These are phyloP conservation scores for Rhodomyrtus psidioides DNA, from an alignment of 441 rosid genomes.

Conservation along the genomic window DNA sequence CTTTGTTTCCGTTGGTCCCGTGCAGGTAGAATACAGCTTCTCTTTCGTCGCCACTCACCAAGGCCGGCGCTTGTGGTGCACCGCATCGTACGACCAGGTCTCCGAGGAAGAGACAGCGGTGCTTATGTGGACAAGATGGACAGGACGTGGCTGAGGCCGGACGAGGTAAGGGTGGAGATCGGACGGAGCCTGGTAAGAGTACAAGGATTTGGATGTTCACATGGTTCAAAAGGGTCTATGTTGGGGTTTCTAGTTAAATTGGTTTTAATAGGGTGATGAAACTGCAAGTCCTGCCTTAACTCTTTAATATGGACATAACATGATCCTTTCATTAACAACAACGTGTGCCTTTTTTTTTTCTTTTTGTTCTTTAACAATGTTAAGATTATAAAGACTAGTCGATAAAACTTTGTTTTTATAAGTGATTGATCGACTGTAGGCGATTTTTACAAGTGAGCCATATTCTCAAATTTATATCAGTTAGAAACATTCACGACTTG, in stretches of 20 bases:
- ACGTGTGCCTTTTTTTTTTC: too few species aligned
- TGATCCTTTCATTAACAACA: neutral
- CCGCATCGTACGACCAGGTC: too few species aligned
- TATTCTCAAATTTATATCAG: neutral
- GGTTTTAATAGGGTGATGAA: accelerated
- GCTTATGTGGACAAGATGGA: too few species aligned
- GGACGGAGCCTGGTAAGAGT: neutral
- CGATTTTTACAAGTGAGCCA: neutral
- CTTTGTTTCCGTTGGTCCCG: too few species aligned
- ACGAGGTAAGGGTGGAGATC: too few species aligned
- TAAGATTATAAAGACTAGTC: neutral
- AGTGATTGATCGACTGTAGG: neutral
- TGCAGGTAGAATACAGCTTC: too few species aligned
- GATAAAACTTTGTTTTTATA: neutral
- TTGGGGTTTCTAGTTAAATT: neutral
- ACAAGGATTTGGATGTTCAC: neutral
- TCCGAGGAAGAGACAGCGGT: too few species aligned
- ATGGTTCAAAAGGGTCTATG: neutral
- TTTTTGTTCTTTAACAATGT: neutral
- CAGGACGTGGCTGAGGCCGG: too few species aligned
- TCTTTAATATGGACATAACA: neutral
- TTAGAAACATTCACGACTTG: too few species aligned
- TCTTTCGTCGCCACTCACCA: too few species aligned
- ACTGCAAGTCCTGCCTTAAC: neutral
- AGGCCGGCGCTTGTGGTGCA: too few species aligned